Base-by-base conservation (phyloP, 305 asterid genomes). In the Caryopteris hybrid region DNA sequence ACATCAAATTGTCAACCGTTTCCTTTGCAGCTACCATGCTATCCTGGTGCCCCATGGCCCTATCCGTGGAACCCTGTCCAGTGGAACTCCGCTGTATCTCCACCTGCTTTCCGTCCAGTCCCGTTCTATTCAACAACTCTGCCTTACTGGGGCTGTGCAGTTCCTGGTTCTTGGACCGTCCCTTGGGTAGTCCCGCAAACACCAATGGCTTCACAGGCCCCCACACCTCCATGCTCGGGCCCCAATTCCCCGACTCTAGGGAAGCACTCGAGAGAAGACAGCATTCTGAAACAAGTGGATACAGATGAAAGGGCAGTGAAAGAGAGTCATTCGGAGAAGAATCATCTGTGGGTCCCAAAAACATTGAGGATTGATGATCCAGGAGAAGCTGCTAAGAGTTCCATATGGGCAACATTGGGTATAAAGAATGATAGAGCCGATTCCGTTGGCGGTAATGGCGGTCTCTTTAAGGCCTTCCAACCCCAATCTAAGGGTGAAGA, bases 241-340 rank as follows among this genome's bases (percentile, higher is more conserved):
- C 86, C 90, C 3, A 61, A 57, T 64, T 88, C 95, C 38, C 91
- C 88, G 2, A 83, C 89, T 21, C 73, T 86, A n/a, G 95, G 98
- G 58, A 94, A 94, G 78, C 99, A 89, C 77, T 81, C 90, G 0
- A 81, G 99, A 86, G 98, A 88, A 6, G 93, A 86, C 39, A 77
- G 27, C 69, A 27, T 41, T 27, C 43, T 27, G 66, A 80, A 78
- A 47, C 45, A 67, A 14, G 72, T 23, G 5, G 54, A 72, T 39
- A 8, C 72, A 17, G 76, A 66, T 31, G 80, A 78, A 25, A 83
- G 74, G 55, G 43, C 54, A 16, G 21, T 41, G 31, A 83, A 70
- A 50, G 89, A 77, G 82, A 74, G 74, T 20, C 63, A 69, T 31
- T 33, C 80, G 0, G 83, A 79, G 73, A 83, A 72, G 73, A 53